Percentiles rank a stretch among this genome's conserved stretches.
phyloP scores from a whole-genome alignment of 2,329 filamentous ascomycete genomes.

The Colletotrichum paranaense region DNA sequence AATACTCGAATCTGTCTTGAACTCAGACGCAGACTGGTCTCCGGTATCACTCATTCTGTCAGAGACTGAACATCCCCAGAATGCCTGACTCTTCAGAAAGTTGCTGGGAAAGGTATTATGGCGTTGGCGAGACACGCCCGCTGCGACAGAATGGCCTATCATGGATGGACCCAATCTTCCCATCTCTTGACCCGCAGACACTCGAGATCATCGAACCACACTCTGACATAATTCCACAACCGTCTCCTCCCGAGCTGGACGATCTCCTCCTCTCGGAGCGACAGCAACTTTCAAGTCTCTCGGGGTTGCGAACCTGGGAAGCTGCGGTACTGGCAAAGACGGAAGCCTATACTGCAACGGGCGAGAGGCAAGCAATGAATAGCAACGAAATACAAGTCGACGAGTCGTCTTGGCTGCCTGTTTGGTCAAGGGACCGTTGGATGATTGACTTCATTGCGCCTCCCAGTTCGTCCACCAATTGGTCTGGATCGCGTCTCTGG shows the following conservation, averaged over 20 bases:
- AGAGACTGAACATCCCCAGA: background rate
- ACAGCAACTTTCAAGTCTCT: background rate
- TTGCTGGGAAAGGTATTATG: background rate
- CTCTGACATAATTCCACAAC: background rate
- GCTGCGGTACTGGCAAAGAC: constrained; percentile 8
- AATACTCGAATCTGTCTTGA: background rate
- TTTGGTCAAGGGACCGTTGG: constrained; percentile 32
- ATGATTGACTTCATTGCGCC: constrained; percentile 11
- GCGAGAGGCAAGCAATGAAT: background rate
- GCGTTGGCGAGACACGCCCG: constrained; percentile 6
- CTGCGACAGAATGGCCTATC: background rate
- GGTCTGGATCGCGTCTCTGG: background rate
- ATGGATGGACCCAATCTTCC: constrained; percentile 23
- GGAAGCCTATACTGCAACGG: background rate
- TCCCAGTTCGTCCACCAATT: background rate
- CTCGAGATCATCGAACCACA: background rate
- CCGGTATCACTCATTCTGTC: background rate
- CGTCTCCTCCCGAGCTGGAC: constrained; percentile 19
- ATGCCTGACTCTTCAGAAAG: background rate
- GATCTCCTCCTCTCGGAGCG: constrained; percentile 21
- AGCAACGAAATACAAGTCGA: constrained; percentile 1
- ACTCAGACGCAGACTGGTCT: background rate
- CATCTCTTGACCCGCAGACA: constrained; percentile 11
- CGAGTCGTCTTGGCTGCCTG: constrained; percentile 23
- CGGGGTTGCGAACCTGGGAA: constrained; percentile 33